Percentiles rank a stretch among this genome's conserved stretches.
Evolutionary conservation across 2,329 filamentous ascomycete species (phyloP).

Genomic region (Aureobasidium lini): DNA sequence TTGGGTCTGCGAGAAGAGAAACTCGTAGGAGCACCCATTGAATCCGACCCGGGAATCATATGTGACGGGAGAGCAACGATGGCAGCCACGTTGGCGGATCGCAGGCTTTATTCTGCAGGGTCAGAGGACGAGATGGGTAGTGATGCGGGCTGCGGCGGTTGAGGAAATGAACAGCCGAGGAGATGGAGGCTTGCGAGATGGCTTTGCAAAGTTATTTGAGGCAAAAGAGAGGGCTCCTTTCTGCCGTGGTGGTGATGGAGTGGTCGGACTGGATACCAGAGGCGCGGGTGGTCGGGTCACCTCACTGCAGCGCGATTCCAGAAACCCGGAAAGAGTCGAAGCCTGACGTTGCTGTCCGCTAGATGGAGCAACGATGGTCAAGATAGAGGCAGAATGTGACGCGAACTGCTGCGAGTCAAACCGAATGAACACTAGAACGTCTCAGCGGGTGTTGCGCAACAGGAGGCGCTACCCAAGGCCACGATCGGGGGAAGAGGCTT

Average conservation of each 20-base stretch:
- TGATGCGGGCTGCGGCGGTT: slow-evolving; percentile 9
- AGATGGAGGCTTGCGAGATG: slow-evolving; percentile 1
- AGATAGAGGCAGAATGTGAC: slow-evolving; percentile 25
- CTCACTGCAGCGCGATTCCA: slow-evolving; percentile 7
- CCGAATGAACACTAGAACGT: slow-evolving; percentile 38
- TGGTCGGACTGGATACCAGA: slow-evolving; percentile 1
- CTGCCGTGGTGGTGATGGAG: not conserved
- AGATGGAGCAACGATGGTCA: slow-evolving; percentile 14
- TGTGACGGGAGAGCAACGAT: slow-evolving; percentile 52
- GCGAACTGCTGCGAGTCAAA: slow-evolving; percentile 36
- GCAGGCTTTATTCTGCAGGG: slow-evolving; percentile 9
- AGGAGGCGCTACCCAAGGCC: slow-evolving; percentile 29
- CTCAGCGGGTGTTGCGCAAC: slow-evolving; percentile 30
- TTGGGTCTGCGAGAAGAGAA: slow-evolving; percentile 65
- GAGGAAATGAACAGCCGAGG: slow-evolving; percentile 5
- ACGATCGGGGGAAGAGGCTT: slow-evolving; percentile 24
- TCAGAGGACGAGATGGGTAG: not conserved
- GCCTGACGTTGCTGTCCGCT: slow-evolving; percentile 20
- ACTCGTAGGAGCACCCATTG: slow-evolving; percentile 55
- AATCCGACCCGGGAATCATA: slow-evolving; percentile 56
- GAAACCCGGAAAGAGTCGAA: slow-evolving; percentile 16
- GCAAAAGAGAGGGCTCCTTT: not conserved
- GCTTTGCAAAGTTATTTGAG: slow-evolving; percentile 5
- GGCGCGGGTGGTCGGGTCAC: not conserved
- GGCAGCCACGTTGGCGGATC: slow-evolving; percentile 54